These are phyloP conservation scores for Pestalotiopsis fici DNA, from an alignment of 2,329 filamentous ascomycete genomes.

Conservation along the genomic window DNA sequence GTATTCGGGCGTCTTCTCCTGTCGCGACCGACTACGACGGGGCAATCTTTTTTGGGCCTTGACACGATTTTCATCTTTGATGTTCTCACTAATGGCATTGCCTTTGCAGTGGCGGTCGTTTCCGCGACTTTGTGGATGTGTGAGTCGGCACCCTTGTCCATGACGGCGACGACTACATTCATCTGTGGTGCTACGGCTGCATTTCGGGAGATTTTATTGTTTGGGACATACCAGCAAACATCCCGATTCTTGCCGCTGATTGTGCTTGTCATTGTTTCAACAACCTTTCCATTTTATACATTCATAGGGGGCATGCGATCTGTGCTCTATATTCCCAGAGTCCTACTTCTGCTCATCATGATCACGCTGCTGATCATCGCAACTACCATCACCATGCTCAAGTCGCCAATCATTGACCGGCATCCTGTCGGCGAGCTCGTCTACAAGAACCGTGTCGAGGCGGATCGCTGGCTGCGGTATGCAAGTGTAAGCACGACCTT, in stretches of 20 bases:
- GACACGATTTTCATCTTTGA: slow-evolving; percentile 50
- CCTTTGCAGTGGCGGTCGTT: slow-evolving; percentile 43
- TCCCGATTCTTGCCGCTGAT: slow-evolving; percentile 35
- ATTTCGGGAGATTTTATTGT: slow-evolving; percentile 33
- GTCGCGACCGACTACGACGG: slow-evolving; percentile 20
- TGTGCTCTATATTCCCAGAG: slow-evolving; percentile 43
- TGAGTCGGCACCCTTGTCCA: slow-evolving; percentile 44
- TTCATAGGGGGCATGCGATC: slow-evolving; percentile 44
- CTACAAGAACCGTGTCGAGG: slow-evolving; percentile 46
- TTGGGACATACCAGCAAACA: slow-evolving; percentile 48
- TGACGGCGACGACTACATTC: slow-evolving; percentile 44
- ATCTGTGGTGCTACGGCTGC: slow-evolving; percentile 39
- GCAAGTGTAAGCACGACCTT: slow-evolving; percentile 49
- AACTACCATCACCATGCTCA: slow-evolving; percentile 36
- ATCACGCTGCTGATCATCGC: slow-evolving; percentile 35
- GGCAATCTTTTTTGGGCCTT: slow-evolving; percentile 32
- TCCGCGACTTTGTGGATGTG: slow-evolving; percentile 47
- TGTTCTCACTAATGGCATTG: slow-evolving; percentile 47
- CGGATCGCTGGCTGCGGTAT: slow-evolving; percentile 50
- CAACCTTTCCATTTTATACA: slow-evolving; percentile 43
- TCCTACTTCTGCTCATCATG: slow-evolving; percentile 39
- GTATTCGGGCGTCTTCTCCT: slow-evolving; percentile 30
- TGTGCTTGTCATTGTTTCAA: slow-evolving; percentile 38
- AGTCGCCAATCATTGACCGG: slow-evolving; percentile 25
- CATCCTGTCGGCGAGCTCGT: slow-evolving; percentile 53